These are phyloP conservation scores for Cardiospermum halicacabum DNA, from an alignment of 345 rosid genomes.

Conservation along the genomic window DNA sequence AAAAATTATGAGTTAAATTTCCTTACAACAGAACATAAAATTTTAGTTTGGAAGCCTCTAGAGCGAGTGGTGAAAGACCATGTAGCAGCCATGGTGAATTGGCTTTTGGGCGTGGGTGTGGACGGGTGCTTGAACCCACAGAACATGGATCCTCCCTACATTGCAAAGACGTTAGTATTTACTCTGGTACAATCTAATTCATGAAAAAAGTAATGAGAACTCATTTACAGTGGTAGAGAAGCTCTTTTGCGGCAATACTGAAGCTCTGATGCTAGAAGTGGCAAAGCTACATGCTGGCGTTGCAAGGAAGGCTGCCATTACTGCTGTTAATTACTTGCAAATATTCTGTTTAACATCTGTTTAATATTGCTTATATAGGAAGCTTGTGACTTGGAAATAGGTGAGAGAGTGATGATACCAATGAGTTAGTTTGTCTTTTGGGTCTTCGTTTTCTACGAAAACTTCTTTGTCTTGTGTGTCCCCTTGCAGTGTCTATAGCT, in stretches of 20 bases:
- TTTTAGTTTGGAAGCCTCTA: slow-evolving; percentile 25
- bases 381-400: slow-evolving; percentile 3
- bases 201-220: not conserved
- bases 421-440: slow-evolving; percentile 18
- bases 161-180: not conserved
- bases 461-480: slow-evolving; percentile 19
- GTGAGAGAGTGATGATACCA: slow-evolving; percentile 20
- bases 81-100: slow-evolving; percentile 21
- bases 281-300: slow-evolving; percentile 20
- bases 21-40: slow-evolving; percentile 54
- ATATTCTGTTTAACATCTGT: not conserved
- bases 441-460: slow-evolving; percentile 20
- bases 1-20: not conserved
- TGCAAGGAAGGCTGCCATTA: slow-evolving; percentile 35
- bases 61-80: slow-evolving; percentile 21
- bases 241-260: slow-evolving; percentile 15
- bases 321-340: not conserved
- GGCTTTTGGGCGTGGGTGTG: slow-evolving; percentile 23
- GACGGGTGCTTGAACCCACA: slow-evolving; percentile 29
- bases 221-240: slow-evolving; percentile 22
- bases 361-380: slow-evolving; percentile 16
- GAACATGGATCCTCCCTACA: slow-evolving; percentile 34
- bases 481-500: not conserved
- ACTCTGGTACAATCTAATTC: not conserved
- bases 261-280: slow-evolving; percentile 3